Evolutionary conservation across 2,329 filamentous ascomycete genomes (phyloP).

Genomic region (Beauveria bassiana): DNA sequence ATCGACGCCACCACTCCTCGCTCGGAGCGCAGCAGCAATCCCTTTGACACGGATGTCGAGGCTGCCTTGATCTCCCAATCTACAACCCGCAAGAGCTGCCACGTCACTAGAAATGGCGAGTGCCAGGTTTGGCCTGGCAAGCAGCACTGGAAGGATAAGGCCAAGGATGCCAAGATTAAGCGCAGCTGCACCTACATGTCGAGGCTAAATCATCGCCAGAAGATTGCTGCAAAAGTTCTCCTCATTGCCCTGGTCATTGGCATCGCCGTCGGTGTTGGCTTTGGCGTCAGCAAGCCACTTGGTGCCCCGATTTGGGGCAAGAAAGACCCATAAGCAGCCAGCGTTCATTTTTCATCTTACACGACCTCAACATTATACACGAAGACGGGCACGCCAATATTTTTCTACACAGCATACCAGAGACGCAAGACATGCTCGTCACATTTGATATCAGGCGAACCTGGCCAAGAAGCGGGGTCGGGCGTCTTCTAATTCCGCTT

Average conservation of each 20-base stretch:
- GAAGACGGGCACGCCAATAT: neutral
- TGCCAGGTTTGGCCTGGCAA: conserved; percentile 53
- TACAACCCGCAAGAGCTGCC: conserved; percentile 19
- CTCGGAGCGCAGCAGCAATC: conserved; percentile 35
- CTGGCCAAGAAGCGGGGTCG: conserved; percentile 8
- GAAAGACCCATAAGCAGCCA: conserved; percentile 16
- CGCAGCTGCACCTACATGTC: conserved; percentile 46
- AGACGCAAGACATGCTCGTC: neutral
- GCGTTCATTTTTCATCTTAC: neutral
- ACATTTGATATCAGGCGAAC: neutral
- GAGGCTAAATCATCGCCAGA: conserved; percentile 44
- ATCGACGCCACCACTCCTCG: conserved; percentile 30
- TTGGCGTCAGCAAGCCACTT: conserved; percentile 54
- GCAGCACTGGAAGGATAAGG: conserved; percentile 52
- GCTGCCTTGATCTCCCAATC: conserved; percentile 37
- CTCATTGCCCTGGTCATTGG: conserved; percentile 46
- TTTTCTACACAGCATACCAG: neutral
- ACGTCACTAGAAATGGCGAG: conserved; percentile 33
- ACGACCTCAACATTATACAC: conserved; percentile 4
- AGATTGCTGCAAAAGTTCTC: conserved; percentile 46
- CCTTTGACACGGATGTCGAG: conserved; percentile 53
- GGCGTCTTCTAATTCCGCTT: conserved; percentile 8
- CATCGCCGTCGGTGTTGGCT: conserved; percentile 46
- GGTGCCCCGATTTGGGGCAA: conserved; percentile 51
- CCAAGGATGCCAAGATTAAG: conserved; percentile 46